Percentiles rank a stretch among this genome's conserved stretches.
Conservation (phyloP, 2,329 filamentous ascomycete genomes). For the Xylaria sp. region DNA sequence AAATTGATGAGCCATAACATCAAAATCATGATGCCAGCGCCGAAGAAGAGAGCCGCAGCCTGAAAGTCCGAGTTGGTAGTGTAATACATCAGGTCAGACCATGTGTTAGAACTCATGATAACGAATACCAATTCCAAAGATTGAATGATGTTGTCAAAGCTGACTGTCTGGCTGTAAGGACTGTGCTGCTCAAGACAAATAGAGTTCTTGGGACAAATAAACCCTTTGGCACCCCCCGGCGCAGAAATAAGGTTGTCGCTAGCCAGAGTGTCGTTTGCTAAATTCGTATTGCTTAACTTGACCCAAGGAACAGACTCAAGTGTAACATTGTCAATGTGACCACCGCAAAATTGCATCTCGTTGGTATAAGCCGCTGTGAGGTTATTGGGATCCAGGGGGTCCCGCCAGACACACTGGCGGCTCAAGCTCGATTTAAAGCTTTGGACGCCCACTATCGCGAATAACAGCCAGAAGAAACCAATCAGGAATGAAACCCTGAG, state of each 20-base stretch:
- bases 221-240: constrained; percentile 77
- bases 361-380: constrained; percentile 69
- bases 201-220: constrained; percentile 85
- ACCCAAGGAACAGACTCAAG: constrained; percentile 75
- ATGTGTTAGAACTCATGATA: constrained; percentile 98
- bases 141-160: constrained; percentile 93
- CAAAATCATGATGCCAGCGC: constrained; percentile 83
- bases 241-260: constrained; percentile 64
- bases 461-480: constrained; percentile 96
- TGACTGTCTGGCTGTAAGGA: constrained; percentile 86
- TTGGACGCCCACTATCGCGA: constrained; percentile 96
- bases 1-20: constrained; percentile 97
- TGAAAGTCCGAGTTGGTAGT: constrained; percentile 93
- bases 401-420: constrained; percentile 82
- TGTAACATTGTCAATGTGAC: constrained; percentile 73
- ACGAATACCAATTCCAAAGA: constrained; percentile 96
- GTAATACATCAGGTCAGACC: constrained; percentile 93
- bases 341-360: constrained; percentile 84
- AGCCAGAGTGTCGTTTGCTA: constrained; percentile 50
- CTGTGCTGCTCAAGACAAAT: constrained; percentile 82
- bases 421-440: constrained; percentile 89
- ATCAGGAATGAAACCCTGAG: constrained; percentile 95
- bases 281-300: constrained; percentile 50
- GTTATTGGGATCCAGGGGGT: constrained; percentile 68
- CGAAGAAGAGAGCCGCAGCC: constrained; percentile 81